Evolutionary conservation across 192 early-diverging fungal genomes (phyloP).

Genomic region (Coemansia furcata): DNA sequence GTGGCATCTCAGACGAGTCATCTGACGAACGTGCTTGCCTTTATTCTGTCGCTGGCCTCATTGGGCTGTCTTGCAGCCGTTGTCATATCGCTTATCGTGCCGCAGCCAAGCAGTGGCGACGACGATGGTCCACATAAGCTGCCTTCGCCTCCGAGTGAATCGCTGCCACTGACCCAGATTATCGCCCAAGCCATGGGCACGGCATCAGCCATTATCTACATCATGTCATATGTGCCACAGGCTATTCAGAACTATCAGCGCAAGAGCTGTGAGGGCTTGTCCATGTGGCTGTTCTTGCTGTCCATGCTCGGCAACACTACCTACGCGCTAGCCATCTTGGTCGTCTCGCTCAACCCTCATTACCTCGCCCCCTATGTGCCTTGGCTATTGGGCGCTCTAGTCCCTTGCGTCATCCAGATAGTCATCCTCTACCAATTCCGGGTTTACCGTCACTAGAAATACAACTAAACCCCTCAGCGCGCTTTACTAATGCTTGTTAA

Average conservation of each 20-base stretch:
- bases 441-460: slow-evolving; percentile 50
- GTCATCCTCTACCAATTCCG: slow-evolving; percentile 72
- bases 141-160: not conserved
- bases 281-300: slow-evolving; percentile 77
- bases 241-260: slow-evolving; percentile 72
- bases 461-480: not conserved
- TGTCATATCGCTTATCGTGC: slow-evolving; percentile 20
- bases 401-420: slow-evolving; percentile 76
- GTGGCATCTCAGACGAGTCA: slow-evolving; percentile 13
- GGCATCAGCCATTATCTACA: slow-evolving; percentile 41
- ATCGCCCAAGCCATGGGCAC: slow-evolving; percentile 48
- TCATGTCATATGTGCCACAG: slow-evolving; percentile 73
- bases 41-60: slow-evolving; percentile 27
- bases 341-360: slow-evolving; percentile 63
- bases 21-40: slow-evolving; percentile 16
- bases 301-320: slow-evolving; percentile 72
- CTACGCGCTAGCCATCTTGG: slow-evolving; percentile 69
- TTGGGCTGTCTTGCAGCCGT: slow-evolving; percentile 28
- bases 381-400: slow-evolving; percentile 74
- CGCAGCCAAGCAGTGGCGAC: not conserved
- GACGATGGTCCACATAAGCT: not conserved
- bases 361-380: slow-evolving; percentile 66
- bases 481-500: not conserved
- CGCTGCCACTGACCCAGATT: slow-evolving; percentile 23
- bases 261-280: slow-evolving; percentile 77